Evolutionary conservation across 148 eudicot species (phyloP), one percentile per base, ranked within the genome.

Genomic region (Rhododendron simsii): DNA sequence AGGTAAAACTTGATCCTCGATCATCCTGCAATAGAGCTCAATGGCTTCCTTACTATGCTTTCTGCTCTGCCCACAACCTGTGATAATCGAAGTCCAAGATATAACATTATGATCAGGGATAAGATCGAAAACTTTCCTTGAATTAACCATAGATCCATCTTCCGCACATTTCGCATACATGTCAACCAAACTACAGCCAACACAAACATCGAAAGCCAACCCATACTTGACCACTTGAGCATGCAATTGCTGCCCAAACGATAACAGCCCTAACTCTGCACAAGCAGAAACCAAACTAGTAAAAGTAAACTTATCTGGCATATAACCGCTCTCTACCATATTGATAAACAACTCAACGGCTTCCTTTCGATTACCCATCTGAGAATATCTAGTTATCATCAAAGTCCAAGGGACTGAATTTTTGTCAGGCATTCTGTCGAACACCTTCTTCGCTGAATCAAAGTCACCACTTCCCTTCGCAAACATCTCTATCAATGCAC

Each of bases 401-500:
- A 89, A 78, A 85, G 93, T 90, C 98, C 98, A 94, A 15, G 83
- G 79, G 8, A 91, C 94, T 26, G 88, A 84, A 86, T 91, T 92
- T 84, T 80, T 91, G n/a, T 87, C 89, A 86, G 93, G 93, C 94
- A 93, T 92, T 88, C 78, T 85, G 86, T 92, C 98, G 69, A 94
- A 92, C 92, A 94, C 93, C 65, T 90, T 89, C 89, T 75, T 45
- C 5, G 94, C 98, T 14, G 84, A 86, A 82, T 65, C 88, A 89
- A 94, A 63, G 82, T 93, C 93, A 44, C 89, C 80, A 73, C 84
- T 87, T 39, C 93, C 94, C 84, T 89, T 91, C 0, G 81, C 88
- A 87, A 90, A 94, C 90, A 94, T 83, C 83, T 93, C 93, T 85
- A 94, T 87, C 91, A 93, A 85, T 2, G 92, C 94, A 89, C 93